These are phyloP conservation scores for Yamadazyma atmosphaerica DNA, from an alignment of 1,139 yeast genomes.

Conservation along the genomic window DNA sequence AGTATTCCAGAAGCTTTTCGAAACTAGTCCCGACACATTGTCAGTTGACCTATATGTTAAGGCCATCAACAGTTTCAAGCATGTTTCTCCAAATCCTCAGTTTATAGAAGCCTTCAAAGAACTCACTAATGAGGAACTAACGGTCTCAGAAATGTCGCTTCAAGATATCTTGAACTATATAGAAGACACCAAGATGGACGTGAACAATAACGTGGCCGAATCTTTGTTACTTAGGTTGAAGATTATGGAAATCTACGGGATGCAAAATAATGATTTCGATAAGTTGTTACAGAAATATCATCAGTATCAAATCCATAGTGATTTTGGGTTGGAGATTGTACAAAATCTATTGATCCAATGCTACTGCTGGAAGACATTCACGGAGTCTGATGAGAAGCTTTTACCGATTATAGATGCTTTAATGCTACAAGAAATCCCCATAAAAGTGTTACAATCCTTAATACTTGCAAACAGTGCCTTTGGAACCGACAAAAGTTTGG, in stretches of 20 bases:
- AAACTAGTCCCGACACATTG: conserved; percentile 5
- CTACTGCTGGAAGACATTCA: conserved; percentile 43
- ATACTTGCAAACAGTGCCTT: conserved; percentile 51
- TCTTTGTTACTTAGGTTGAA: conserved; percentile 28
- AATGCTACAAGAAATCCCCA: conserved; percentile 33
- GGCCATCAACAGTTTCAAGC: conserved; percentile 12
- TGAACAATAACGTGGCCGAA: conserved; percentile 20
- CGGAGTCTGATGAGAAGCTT: conserved; percentile 28
- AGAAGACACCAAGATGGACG: conserved; percentile 25
- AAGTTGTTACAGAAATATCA: conserved; percentile 32
- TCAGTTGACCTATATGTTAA: conserved; percentile 8
- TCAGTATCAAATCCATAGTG: conserved; percentile 35
- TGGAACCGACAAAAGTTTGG: conserved; percentile 45
- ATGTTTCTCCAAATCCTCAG: conserved; percentile 1
- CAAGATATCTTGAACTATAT: conserved; percentile 18
- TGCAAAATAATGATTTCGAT: conserved; percentile 29
- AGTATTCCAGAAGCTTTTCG: conserved; percentile 12
- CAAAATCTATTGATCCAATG: conserved; percentile 30
- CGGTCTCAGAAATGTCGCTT: not conserved
- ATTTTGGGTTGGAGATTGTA: conserved; percentile 35
- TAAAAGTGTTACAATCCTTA: conserved; percentile 41
- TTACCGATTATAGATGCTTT: conserved; percentile 49
- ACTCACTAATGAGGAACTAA: conserved; percentile 1
- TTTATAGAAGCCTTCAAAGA: conserved; percentile 6
- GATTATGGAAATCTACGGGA: conserved; percentile 39